Conservation (phyloP, 345 rosid species). For the Citrus mangshanensis region DNA sequence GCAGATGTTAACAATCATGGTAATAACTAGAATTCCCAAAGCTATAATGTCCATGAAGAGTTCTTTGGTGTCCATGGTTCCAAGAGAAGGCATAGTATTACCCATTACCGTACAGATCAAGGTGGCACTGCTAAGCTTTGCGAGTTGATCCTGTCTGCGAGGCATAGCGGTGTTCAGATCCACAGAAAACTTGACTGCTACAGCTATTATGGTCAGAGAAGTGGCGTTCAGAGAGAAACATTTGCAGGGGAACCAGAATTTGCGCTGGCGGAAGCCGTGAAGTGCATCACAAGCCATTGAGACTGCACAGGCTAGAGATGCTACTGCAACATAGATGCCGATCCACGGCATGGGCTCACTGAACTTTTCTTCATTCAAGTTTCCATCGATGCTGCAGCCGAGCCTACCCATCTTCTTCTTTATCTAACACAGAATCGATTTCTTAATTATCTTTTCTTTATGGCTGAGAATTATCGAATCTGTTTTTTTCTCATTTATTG, state of each 20-base stretch:
- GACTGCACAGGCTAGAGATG: slow-evolving; percentile 64
- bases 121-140: slow-evolving; percentile 78
- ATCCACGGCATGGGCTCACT: slow-evolving; percentile 79
- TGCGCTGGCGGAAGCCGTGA: slow-evolving; percentile 52
- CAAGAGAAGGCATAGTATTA: slow-evolving; percentile 86
- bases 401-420: slow-evolving; percentile 32
- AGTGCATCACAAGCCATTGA: slow-evolving; percentile 72
- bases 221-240: slow-evolving; percentile 76
- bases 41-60: slow-evolving; percentile 57
- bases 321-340: slow-evolving; percentile 75
- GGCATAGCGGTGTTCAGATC: slow-evolving; percentile 97
- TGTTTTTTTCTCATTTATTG: not conserved
- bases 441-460: not conserved
- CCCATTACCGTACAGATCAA: slow-evolving; percentile 76
- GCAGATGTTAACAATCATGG: slow-evolving; percentile 62
- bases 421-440: not conserved
- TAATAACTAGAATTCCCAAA: slow-evolving; percentile 66
- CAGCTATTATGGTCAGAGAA: slow-evolving; percentile 63
- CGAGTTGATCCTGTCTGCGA: slow-evolving; percentile 69
- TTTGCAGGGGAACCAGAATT: slow-evolving; percentile 74
- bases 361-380: slow-evolving; percentile 53
- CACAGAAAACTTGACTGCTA: slow-evolving; percentile 74
- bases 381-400: slow-evolving; percentile 72
- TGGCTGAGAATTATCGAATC: not conserved
- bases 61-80: slow-evolving; percentile 62